These are phyloP conservation scores for Pyrrhoderma lamaoense DNA, from an alignment of 1,284 basidiomycete species.

Conservation along the genomic window DNA sequence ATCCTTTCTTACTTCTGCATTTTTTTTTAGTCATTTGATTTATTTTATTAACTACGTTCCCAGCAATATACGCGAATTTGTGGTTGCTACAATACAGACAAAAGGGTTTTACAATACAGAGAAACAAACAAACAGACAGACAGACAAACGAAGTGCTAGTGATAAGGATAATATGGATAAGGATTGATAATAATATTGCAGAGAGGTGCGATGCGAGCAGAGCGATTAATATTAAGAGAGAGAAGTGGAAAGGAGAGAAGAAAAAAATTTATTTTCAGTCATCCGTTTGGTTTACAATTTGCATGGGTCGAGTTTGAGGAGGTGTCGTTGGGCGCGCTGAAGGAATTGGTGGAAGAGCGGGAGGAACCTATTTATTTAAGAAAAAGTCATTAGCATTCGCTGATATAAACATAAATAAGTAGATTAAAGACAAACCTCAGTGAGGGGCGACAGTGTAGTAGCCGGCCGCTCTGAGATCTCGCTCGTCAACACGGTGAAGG, in stretches of 20 bases:
- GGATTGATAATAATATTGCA: neutral
- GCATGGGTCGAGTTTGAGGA: slow-evolving; percentile 1
- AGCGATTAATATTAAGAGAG: neutral
- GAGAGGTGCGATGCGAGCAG: neutral
- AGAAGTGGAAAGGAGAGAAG: neutral
- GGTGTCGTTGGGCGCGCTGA: slow-evolving; percentile 1
- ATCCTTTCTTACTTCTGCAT: too few relatives aligned
- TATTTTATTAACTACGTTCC: too few relatives aligned
- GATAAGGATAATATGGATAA: neutral
- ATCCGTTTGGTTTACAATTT: slow-evolving; percentile 6
- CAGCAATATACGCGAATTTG: neutral
- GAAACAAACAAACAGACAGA: neutral
- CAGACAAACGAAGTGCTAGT: neutral
- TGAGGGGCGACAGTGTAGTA: slow-evolving; percentile 13
- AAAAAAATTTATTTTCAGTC: neutral
- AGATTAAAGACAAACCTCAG: slow-evolving; percentile 7
- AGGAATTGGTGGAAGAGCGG: slow-evolving; percentile 13
- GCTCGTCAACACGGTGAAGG: slow-evolving; percentile 15
- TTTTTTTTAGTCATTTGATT: too few relatives aligned
- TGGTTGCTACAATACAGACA: neutral
- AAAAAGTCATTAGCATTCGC: too few relatives aligned
- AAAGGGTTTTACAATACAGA: neutral
- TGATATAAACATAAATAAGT: too few relatives aligned
- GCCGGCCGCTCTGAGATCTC: slow-evolving; percentile 15
- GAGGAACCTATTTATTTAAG: too few relatives aligned